A percentile compares a stretch with the other conserved stretches of the same genome.
phyloP scores from a whole-genome alignment of 2,329 filamentous ascomycete species.

The Colletotrichum sp. region DNA sequence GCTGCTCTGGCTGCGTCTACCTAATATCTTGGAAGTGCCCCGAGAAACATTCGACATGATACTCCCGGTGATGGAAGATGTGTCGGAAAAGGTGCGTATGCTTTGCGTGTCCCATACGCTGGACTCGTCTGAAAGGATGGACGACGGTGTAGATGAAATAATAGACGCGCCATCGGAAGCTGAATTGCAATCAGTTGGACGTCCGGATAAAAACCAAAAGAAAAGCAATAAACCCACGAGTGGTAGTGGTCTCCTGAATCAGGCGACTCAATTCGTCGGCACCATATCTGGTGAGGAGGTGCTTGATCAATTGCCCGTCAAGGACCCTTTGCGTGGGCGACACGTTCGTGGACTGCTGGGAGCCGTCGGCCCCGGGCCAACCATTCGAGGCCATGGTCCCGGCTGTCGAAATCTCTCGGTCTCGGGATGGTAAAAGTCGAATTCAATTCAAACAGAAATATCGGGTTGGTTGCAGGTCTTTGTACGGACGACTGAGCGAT shows the following conservation, averaged over 20 bases:
- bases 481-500: neutral
- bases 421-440: neutral
- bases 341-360: conserved; percentile 21
- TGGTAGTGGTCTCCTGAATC: conserved; percentile 33
- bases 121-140: conserved; percentile 38
- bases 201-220: neutral
- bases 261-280: conserved; percentile 34
- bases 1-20: conserved; percentile 25
- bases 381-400: conserved; percentile 27
- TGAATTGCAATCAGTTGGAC: neutral
- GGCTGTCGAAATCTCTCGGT: neutral
- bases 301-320: conserved; percentile 38
- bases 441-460: neutral
- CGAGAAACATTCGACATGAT: conserved; percentile 45
- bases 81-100: conserved; percentile 41
- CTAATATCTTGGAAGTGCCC: conserved; percentile 37
- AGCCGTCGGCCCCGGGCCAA: conserved; percentile 34
- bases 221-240: conserved; percentile 28
- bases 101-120: conserved; percentile 40
- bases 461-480: neutral
- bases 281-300: conserved; percentile 36
- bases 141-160: conserved; percentile 37
- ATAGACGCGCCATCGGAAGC: conserved; percentile 35
- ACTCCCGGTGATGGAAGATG: conserved; percentile 41
- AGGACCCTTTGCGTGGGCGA: conserved; percentile 24